Evolutionary conservation across 352 stramenopile species (phyloP).

Genomic region (Aphanomyces cochlioides): DNA sequence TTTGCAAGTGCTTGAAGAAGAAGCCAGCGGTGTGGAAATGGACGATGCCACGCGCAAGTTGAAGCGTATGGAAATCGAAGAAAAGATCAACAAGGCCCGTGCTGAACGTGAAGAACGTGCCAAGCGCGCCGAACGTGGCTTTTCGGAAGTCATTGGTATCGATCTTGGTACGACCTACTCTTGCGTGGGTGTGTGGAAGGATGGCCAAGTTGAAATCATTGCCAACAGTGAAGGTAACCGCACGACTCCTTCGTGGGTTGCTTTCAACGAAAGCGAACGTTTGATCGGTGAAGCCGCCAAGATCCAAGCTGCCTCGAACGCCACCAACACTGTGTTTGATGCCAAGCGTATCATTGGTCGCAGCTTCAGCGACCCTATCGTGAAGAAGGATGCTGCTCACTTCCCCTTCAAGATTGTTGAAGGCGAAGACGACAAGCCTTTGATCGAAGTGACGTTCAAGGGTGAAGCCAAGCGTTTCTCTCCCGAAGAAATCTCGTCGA

Average conservation of each 20-base stretch:
- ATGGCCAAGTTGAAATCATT: conserved; percentile 48
- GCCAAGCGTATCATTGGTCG: conserved; percentile 94
- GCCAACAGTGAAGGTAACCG: conserved; percentile 69
- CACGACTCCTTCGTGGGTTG: conserved; percentile 92
- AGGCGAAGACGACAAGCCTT: conserved; percentile 67
- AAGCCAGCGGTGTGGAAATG: conserved; percentile 82
- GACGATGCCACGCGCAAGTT: conserved; percentile 86
- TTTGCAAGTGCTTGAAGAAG: conserved; percentile 79
- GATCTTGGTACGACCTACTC: conserved; percentile 84
- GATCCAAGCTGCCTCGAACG: conserved; percentile 87
- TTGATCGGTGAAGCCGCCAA: conserved; percentile 82
- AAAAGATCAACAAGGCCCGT: conserved; percentile 87
- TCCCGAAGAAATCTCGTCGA: conserved; percentile 84
- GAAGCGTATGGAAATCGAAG: conserved; percentile 87
- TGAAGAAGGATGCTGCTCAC: conserved; percentile 69
- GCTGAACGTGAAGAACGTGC: conserved; percentile 83
- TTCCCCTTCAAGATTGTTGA: conserved; percentile 80
- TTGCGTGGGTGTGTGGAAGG: conserved; percentile 71
- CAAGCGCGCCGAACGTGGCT: conserved; percentile 80
- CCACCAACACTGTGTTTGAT: conserved; percentile 94
- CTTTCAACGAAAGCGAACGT: conserved; percentile 72
- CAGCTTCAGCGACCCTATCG: conserved; percentile 87
- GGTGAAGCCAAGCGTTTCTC: conserved; percentile 71
- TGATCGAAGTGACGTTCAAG: conserved; percentile 82
- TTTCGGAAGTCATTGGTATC: conserved; percentile 69